Evolutionary conservation across 129 eudicot genomes (phyloP).

Genomic region (Erigeron canadensis): DNA sequence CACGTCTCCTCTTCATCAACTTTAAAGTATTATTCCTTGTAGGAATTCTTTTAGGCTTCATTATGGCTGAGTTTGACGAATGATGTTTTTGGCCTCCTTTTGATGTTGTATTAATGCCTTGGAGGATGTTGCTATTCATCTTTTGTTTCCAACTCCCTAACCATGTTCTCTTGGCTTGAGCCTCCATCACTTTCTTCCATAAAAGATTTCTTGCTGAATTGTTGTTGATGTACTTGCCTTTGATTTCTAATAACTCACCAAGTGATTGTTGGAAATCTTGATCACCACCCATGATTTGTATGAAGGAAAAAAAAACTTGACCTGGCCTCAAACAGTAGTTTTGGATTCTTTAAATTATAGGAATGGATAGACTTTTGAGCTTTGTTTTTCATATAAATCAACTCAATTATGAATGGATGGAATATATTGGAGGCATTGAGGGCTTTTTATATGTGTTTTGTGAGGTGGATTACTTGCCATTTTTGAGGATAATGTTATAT

Average conservation of each 20-base stretch:
- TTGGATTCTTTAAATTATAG: background rate
- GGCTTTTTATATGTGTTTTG: constrained; percentile 37
- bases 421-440: constrained; percentile 32
- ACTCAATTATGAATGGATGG: constrained; percentile 38
- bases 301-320: constrained; percentile 22
- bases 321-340: background rate
- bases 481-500: constrained; percentile 39
- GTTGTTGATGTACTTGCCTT: constrained; percentile 28
- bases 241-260: constrained; percentile 34
- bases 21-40: constrained; percentile 17
- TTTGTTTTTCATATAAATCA: constrained; percentile 16
- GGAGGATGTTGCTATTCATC: constrained; percentile 17
- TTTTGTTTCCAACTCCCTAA: constrained; percentile 35
- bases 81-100: constrained; percentile 7
- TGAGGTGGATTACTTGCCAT: constrained; percentile 34
- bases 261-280: constrained; percentile 32
- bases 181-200: constrained; percentile 40
- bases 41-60: constrained; percentile 20
- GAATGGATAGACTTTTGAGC: constrained; percentile 21
- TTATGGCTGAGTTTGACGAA: background rate
- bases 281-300: constrained; percentile 39
- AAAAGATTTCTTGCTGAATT: constrained; percentile 29
- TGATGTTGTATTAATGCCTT: constrained; percentile 2
- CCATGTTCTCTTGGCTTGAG: constrained; percentile 35
- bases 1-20: constrained; percentile 35